Conservation (phyloP, 2,329 filamentous ascomycete genomes). For the Talaromyces sp. region DNA sequence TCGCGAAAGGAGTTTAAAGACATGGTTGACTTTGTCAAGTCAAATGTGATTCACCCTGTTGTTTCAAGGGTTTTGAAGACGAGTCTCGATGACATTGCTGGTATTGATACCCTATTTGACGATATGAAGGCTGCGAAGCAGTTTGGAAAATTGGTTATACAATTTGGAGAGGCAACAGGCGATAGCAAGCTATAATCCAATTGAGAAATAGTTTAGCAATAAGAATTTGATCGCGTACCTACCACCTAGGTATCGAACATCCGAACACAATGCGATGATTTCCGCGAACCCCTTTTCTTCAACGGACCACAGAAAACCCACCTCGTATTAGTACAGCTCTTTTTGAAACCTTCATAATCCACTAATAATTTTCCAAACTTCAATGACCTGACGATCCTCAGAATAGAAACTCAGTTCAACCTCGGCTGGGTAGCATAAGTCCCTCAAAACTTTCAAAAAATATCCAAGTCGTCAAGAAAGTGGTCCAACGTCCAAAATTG, state of each 20-base stretch:
- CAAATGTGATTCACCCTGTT: constrained; percentile 70
- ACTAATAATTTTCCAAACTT: not conserved
- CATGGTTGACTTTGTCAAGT: constrained; percentile 78
- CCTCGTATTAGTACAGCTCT: not conserved
- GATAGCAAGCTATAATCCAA: constrained; percentile 42
- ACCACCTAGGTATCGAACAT: constrained; percentile 54
- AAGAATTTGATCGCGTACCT: not conserved
- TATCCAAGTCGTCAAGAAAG: not conserved
- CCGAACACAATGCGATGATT: not conserved
- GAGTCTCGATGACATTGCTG: constrained; percentile 71
- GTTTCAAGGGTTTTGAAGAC: constrained; percentile 67
- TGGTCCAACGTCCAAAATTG: not conserved
- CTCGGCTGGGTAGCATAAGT: not conserved
- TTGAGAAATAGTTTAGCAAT: not conserved
- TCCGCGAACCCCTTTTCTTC: not conserved
- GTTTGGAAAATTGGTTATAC: constrained; percentile 89
- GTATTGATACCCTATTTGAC: constrained; percentile 77
- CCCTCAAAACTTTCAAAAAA: not conserved
- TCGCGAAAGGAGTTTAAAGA: constrained; percentile 84
- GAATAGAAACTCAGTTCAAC: not conserved
- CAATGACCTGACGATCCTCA: not conserved
- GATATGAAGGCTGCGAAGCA: constrained; percentile 83
- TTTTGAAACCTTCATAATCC: not conserved
- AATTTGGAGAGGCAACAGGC: constrained; percentile 49
- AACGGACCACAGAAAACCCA: not conserved